Percentiles rank a stretch among this genome's conserved stretches.
phyloP scores from a whole-genome alignment of 192 early-diverging fungal species.

The Helicostylum pulchrum region DNA sequence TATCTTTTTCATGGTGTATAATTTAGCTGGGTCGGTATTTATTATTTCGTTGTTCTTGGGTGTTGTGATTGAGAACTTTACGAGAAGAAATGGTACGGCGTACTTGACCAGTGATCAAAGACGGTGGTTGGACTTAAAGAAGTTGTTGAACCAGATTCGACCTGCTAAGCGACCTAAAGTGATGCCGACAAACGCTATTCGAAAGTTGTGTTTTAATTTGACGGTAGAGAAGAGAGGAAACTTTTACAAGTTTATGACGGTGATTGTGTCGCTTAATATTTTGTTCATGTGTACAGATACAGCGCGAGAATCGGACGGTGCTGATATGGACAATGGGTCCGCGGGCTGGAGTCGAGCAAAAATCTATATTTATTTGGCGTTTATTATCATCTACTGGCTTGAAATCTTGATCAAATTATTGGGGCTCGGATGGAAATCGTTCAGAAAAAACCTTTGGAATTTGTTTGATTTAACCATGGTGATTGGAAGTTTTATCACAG shows the following conservation, averaged over 20 bases:
- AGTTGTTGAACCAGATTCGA: conserved; percentile 47
- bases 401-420: conserved; percentile 46
- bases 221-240: conserved; percentile 45
- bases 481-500: conserved; percentile 45
- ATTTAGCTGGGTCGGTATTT: conserved; percentile 56
- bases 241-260: conserved; percentile 43
- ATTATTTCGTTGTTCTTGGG: conserved; percentile 58
- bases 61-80: conserved; percentile 58
- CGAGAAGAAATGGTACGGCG: conserved; percentile 51
- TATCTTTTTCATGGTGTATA: conserved; percentile 58
- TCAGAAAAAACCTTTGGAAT: conserved; percentile 51
- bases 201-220: conserved; percentile 44
- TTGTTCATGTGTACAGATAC: conserved; percentile 40
- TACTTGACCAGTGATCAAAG: conserved; percentile 58
- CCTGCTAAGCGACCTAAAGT: conserved; percentile 48
- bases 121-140: conserved; percentile 60
- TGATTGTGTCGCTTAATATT: conserved; percentile 47
- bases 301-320: not conserved
- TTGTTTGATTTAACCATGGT: conserved; percentile 66
- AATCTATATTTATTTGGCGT: conserved; percentile 40
- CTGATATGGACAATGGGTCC: conserved; percentile 15
- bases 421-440: conserved; percentile 51
- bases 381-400: conserved; percentile 46
- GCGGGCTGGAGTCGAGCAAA: conserved; percentile 17
- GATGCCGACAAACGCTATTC: conserved; percentile 34